Percentiles rank a stretch among this genome's conserved stretches.
phyloP scores from a whole-genome alignment of 1,284 basidiomycete genomes.

The Leccinum variabile region DNA sequence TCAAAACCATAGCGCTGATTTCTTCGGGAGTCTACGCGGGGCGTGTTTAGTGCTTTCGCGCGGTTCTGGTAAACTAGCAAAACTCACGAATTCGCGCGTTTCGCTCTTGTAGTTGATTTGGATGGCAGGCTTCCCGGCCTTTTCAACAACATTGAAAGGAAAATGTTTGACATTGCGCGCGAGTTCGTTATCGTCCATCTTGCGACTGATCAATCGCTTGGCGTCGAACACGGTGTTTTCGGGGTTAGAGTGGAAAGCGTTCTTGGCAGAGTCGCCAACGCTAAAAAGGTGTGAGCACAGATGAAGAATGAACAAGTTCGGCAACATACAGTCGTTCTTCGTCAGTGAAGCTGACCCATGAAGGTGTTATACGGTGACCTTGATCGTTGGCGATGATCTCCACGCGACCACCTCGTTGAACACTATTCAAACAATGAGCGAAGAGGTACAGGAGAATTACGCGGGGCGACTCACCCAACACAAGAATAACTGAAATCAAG shows the following conservation, averaged over 20 bases:
- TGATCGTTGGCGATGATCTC: conserved; percentile 98
- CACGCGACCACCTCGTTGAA: conserved; percentile 89
- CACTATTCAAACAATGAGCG: conserved; percentile 47
- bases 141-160: conserved; percentile 81
- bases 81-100: conserved; percentile 76
- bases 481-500: conserved; percentile 62
- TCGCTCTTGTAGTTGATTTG: conserved; percentile 86
- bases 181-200: conserved; percentile 77
- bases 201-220: conserved; percentile 94
- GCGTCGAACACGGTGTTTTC: conserved; percentile 97
- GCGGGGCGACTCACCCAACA: conserved; percentile 55
- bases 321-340: conserved; percentile 82
- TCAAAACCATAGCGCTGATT: conserved; percentile 91
- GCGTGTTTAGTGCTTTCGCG: conserved; percentile 1
- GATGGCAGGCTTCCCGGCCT: conserved; percentile 85
- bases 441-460: neutral
- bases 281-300: conserved; percentile 35
- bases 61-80: neutral
- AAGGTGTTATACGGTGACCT: conserved; percentile 96
- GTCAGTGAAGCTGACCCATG: conserved; percentile 89
- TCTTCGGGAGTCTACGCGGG: conserved; percentile 75
- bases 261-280: conserved; percentile 79
- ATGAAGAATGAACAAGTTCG: neutral
- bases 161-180: conserved; percentile 86
- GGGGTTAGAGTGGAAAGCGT: conserved; percentile 82